These are phyloP conservation scores for Wilhelminamyces savonicus DNA, from an alignment of 805 yeast genomes.

Conservation along the genomic window DNA sequence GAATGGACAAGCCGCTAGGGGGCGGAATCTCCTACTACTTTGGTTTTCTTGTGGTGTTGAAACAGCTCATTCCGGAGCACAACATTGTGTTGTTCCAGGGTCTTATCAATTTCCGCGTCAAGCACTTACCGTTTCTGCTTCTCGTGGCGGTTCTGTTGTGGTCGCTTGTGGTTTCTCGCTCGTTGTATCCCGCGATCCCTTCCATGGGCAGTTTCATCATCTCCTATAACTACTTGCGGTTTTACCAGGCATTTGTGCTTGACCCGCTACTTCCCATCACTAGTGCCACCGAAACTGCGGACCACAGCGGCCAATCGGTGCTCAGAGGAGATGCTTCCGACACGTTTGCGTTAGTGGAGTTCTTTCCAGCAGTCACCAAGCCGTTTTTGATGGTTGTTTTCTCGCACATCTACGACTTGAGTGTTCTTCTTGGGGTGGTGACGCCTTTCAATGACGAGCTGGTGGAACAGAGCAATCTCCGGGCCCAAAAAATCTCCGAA, in stretches of 20 bases:
- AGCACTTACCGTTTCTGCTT: conserved; percentile 52
- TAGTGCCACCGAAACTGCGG: conserved; percentile 17
- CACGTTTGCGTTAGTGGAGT: conserved; percentile 73
- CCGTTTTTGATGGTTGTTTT: conserved; percentile 49
- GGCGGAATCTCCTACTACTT: conserved; percentile 48
- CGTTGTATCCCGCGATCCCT: conserved; percentile 50
- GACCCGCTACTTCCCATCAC: conserved; percentile 51
- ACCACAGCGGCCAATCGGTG: conserved; percentile 17
- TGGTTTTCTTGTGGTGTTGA: conserved; percentile 51
- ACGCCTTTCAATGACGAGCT: conserved; percentile 63
- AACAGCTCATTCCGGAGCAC: conserved; percentile 55
- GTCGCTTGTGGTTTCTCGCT: conserved; percentile 25
- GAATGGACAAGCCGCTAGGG: conserved; percentile 41
- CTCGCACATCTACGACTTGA: conserved; percentile 26
- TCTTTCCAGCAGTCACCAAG: conserved; percentile 67
- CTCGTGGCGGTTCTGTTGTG: conserved; percentile 25
- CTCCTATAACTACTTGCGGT: conserved; percentile 75
- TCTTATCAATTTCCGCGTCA: conserved; percentile 44
- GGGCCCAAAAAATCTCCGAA: conserved; percentile 59
- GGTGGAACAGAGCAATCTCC: conserved; percentile 65
- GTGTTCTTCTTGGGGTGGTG: conserved; percentile 41
- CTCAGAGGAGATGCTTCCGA: conserved; percentile 85
- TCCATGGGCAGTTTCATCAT: conserved; percentile 53
- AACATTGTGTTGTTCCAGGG: conserved; percentile 44
- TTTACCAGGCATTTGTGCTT: conserved; percentile 53